phyloP scores from a whole-genome alignment of 768 basidiomycete species.

The Boletus speciosus region DNA sequence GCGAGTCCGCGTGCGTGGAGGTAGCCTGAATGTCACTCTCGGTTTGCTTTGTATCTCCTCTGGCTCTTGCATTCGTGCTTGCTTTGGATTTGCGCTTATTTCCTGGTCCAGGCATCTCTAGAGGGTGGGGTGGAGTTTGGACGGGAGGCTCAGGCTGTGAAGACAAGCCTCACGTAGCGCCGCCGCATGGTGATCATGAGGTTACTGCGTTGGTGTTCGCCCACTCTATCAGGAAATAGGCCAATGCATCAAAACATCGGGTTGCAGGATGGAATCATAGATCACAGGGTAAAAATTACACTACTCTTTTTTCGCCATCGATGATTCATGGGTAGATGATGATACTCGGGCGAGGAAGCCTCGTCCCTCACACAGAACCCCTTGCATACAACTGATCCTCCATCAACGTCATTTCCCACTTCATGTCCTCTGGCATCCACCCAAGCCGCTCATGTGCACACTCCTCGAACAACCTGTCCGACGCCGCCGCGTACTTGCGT shows the following conservation, averaged over 20 bases:
- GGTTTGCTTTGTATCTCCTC: no score
- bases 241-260: neutral
- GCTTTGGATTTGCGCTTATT: constrained; percentile 8
- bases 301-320: no score
- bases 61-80: neutral
- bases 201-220: no score
- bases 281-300: no score
- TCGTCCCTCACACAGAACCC: no score
- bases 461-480: constrained; percentile 17
- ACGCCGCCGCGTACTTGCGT: constrained; percentile 13
- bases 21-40: neutral
- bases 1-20: neutral
- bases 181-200: neutral
- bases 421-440: constrained; percentile 12
- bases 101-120: constrained; percentile 5
- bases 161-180: neutral
- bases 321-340: no score
- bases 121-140: no score
- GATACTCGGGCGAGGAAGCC: no score
- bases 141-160: no score
- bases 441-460: constrained; percentile 15
- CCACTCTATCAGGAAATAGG: neutral
- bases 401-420: constrained; percentile 2
- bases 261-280: no score
- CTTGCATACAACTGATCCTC: constrained; percentile 1